Evolutionary conservation across 1,139 yeast species (phyloP), one percentile per base, ranked within the genome.

Genomic region (Suhomyces anneliseae): DNA sequence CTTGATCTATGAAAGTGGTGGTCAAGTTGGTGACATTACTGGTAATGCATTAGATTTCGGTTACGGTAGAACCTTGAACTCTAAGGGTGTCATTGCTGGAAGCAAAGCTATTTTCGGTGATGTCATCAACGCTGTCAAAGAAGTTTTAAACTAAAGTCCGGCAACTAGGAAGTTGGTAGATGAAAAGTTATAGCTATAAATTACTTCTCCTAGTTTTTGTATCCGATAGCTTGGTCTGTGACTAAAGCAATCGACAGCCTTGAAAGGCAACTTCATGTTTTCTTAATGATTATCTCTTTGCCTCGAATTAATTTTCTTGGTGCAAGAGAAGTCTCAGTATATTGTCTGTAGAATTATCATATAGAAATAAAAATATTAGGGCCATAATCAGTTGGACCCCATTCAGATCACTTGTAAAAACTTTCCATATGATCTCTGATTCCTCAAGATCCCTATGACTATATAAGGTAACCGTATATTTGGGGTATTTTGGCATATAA

Each of bases 81-180:
- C 95, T 47, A 85, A 89, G 67, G 99, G 99, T 43, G 93, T 95
- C 27, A 84, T 95, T 62, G 99, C 98, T 9, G 85, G 95, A n/a
- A 78, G 85, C 52, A 77, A 77, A 41, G 72, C 73, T 15, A 70
- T 87, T 38, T 95, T 89, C 59, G 67, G 74, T 1, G 61, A 70
- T 38, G 88, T 90, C 1, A 82, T 90, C 36, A 69, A 68, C 10
- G 84, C 87, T 2, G 87, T 90, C 19, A 50, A 53, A 27, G 52
- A 56, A n/a, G 52, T 47, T 9, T 37, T 45, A 15, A 11, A 27
- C 32, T 19, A 6, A 19, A 19, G 24, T 8, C 11, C 26, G 12
- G 27, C 15, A n/a, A 15, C 33, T 6, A 32, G 29, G 24, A 19
- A 19, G 24, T 19, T 19, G 24, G 24, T 19, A 15, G 6, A 24